These are phyloP conservation scores for Berberis vulgaris DNA, from an alignment of 164 flowering plant species.

Conservation along the genomic window DNA sequence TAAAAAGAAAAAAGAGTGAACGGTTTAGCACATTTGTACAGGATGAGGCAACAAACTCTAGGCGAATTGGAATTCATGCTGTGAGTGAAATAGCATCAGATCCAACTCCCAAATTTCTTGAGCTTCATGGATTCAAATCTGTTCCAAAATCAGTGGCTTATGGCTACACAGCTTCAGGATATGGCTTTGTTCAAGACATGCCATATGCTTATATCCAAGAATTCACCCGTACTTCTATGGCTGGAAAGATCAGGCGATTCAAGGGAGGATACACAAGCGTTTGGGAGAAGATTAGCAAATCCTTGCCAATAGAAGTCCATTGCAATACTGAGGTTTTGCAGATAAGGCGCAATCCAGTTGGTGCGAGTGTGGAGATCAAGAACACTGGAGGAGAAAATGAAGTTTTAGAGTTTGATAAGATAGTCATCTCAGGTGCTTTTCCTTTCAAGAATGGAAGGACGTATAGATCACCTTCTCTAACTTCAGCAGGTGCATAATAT, in stretches of 20 bases:
- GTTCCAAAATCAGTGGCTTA: conserved; percentile 72
- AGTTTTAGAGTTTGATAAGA: conserved; percentile 49
- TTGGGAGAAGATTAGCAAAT: conserved; percentile 48
- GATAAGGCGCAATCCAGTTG: conserved; percentile 28
- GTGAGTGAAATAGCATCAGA: conserved; percentile 58
- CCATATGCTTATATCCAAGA: conserved; percentile 82
- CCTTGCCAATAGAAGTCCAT: conserved; percentile 38
- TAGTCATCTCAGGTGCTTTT: conserved; percentile 61
- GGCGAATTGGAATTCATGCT: conserved; percentile 58
- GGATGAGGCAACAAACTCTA: conserved; percentile 51
- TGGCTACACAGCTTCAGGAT: conserved; percentile 84
- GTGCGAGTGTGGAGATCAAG: conserved; percentile 29
- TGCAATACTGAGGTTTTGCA: conserved; percentile 53
- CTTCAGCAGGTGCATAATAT: conserved; percentile 19
- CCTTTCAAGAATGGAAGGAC: conserved; percentile 48
- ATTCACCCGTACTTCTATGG: conserved; percentile 87
- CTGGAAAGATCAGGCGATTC: conserved; percentile 67
- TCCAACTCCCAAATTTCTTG: conserved; percentile 45
- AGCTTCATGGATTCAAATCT: conserved; percentile 38
- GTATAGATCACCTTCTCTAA: conserved; percentile 36
- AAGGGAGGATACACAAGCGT: conserved; percentile 52
- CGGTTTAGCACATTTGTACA: conserved; percentile 14
- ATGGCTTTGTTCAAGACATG: conserved; percentile 80
- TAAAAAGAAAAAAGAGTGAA: not conserved
- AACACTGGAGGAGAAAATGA: conserved; percentile 18